phyloP scores from a whole-genome alignment of 2,329 filamentous ascomycete genomes.

The Blumeria hordei region DNA sequence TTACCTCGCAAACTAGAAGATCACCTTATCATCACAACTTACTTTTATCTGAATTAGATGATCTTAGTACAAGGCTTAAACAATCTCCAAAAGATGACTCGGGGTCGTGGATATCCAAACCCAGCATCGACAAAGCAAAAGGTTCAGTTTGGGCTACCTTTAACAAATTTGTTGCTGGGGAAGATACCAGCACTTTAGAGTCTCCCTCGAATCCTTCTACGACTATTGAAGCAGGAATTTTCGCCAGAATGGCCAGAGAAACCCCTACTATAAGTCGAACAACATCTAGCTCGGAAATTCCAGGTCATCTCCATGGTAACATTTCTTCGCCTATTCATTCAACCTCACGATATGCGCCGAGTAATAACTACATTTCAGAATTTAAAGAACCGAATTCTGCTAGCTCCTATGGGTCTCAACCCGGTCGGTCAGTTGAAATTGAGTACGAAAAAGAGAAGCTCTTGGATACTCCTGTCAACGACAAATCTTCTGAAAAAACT shows the following conservation, averaged over 20 bases:
- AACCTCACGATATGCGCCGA: slow-evolving; percentile 14
- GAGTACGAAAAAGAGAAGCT: slow-evolving; percentile 3
- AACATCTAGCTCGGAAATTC: slow-evolving; percentile 54
- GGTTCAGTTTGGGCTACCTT: slow-evolving; percentile 79
- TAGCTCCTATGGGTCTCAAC: slow-evolving; percentile 13
- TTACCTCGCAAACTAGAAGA: slow-evolving; percentile 57
- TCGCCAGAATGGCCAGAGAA: slow-evolving; percentile 55
- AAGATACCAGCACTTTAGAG: slow-evolving; percentile 46
- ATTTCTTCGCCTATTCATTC: slow-evolving; percentile 6
- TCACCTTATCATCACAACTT: slow-evolving; percentile 68
- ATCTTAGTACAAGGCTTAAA: slow-evolving; percentile 60
- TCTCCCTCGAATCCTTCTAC: slow-evolving; percentile 28
- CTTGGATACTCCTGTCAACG: slow-evolving; percentile 18
- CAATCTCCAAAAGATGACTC: slow-evolving; percentile 64
- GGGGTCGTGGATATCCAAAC: slow-evolving; percentile 79
- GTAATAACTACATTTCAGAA: slow-evolving; percentile 7
- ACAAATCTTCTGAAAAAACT: slow-evolving; percentile 25
- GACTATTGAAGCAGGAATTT: slow-evolving; percentile 43
- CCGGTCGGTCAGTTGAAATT: slow-evolving; percentile 9
- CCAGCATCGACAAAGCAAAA: slow-evolving; percentile 87
- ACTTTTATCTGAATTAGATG: slow-evolving; percentile 55
- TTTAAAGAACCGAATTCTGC: slow-evolving; percentile 8
- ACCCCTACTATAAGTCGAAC: slow-evolving; percentile 53
- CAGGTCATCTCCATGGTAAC: slow-evolving; percentile 12
- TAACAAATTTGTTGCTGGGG: slow-evolving; percentile 87